phyloP scores from a whole-genome alignment of 768 basidiomycete genomes.

The Lentinula detonsa region DNA sequence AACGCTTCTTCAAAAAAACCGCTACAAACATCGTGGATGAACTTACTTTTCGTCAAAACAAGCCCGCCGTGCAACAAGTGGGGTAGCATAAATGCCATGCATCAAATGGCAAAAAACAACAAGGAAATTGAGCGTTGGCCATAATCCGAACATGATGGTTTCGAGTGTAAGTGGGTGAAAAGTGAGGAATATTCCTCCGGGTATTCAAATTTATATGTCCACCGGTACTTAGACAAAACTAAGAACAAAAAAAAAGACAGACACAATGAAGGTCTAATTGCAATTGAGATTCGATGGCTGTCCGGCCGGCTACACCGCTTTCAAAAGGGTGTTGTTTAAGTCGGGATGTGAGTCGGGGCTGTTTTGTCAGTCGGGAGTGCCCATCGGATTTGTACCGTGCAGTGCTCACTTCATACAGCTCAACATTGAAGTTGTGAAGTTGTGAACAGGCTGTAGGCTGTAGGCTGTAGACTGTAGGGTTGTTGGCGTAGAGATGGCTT shows the following conservation, averaged over 20 bases:
- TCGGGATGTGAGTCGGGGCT: background rate
- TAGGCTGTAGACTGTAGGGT: too few relatives aligned
- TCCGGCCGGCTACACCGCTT: background rate
- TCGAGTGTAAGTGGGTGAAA: background rate
- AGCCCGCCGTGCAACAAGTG: background rate
- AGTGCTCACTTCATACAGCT: too few relatives aligned
- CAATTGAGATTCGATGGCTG: background rate
- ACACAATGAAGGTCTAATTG: too few relatives aligned
- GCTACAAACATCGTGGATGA: background rate
- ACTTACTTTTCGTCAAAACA: conserved; percentile 1
- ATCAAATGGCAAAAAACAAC: background rate
- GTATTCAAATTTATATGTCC: background rate
- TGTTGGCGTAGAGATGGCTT: too few relatives aligned
- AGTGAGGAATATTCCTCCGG: background rate
- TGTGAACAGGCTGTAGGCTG: too few relatives aligned
- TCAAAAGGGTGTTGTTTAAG: background rate
- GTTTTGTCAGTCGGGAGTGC: too few relatives aligned
- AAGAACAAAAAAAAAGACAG: background rate
- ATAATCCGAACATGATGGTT: background rate
- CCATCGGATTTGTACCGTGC: too few relatives aligned
- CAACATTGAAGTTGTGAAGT: too few relatives aligned
- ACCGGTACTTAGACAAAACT: background rate
- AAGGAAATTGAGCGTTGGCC: background rate
- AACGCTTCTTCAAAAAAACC: background rate
- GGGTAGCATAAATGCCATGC: background rate